Evolutionary conservation across 768 basidiomycete species (phyloP).

Genomic region (Grammothele lineata): DNA sequence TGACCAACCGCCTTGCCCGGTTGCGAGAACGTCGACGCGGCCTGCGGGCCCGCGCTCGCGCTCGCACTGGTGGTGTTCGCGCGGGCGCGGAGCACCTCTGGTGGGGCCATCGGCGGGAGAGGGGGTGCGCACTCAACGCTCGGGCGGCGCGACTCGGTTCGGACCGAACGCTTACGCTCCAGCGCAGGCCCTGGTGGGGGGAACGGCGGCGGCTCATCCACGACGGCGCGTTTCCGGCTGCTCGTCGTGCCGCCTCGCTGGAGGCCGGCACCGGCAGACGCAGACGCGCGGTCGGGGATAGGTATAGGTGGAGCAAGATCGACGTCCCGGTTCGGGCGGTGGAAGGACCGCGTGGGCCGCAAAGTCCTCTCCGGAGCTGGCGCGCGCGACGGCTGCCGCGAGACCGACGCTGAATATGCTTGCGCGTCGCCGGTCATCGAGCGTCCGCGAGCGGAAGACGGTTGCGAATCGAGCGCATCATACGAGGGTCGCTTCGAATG

Average conservation of each 20-base stretch:
- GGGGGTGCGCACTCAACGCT: constrained; percentile 17
- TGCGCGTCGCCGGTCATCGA: constrained; percentile 1
- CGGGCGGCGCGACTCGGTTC: constrained; percentile 18
- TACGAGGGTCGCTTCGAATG: constrained; percentile 14
- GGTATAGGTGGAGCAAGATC: constrained; percentile 25
- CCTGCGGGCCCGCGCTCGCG: constrained; percentile 19
- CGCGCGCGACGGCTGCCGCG: constrained; percentile 19
- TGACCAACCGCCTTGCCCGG: too few relatives aligned
- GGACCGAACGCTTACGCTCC: constrained; percentile 16
- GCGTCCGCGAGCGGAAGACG: constrained; percentile 2
- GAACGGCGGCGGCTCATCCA: constrained; percentile 5
- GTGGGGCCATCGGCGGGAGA: constrained; percentile 3
- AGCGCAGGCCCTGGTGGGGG: constrained; percentile 25
- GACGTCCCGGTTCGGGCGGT: constrained; percentile 35
- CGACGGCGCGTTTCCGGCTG: constrained; percentile 3
- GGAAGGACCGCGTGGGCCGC: constrained; percentile 59
- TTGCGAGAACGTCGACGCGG: constrained; percentile 24
- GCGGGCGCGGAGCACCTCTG: constrained; percentile 14
- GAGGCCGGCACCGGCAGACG: constrained; percentile 1
- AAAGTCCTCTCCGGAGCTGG: constrained; percentile 27
- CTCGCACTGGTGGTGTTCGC: constrained; percentile 22
- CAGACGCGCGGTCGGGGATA: not conserved
- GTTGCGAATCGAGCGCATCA: constrained; percentile 1
- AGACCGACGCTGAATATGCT: constrained; percentile 2
- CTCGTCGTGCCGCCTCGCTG: constrained; percentile 5